Evolutionary conservation across 2,329 filamentous ascomycete genomes (phyloP).

Genomic region (Botrytis fragariae): DNA sequence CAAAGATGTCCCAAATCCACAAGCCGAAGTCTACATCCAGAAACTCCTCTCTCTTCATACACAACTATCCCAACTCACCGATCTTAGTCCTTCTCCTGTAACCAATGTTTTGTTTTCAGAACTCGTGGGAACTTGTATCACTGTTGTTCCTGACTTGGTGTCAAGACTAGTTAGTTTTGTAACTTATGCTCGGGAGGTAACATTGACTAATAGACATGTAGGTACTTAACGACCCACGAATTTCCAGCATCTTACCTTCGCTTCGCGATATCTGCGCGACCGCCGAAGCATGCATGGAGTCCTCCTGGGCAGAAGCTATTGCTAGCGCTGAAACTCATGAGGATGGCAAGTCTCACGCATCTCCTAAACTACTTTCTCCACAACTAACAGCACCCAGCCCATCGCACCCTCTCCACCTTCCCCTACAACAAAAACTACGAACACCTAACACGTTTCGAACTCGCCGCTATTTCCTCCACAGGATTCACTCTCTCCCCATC

Average conservation of each 20-base stretch:
- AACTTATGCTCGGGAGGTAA: background rate
- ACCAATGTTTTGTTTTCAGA: slow-evolving; percentile 41
- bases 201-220: slow-evolving; percentile 22
- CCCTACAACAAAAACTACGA: slow-evolving; percentile 51
- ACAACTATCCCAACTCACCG: slow-evolving; percentile 12
- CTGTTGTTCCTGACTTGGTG: background rate
- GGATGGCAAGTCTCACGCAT: slow-evolving; percentile 24
- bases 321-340: slow-evolving; percentile 20
- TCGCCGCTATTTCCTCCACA: slow-evolving; percentile 42
- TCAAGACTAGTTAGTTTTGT: background rate
- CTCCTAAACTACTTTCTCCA: background rate
- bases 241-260: slow-evolving; percentile 39
- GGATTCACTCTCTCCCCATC: slow-evolving; percentile 34
- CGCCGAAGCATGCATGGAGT: slow-evolving; percentile 47
- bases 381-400: slow-evolving; percentile 33
- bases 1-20: background rate
- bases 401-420: slow-evolving; percentile 37
- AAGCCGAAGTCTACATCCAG: slow-evolving; percentile 15
- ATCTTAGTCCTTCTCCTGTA: slow-evolving; percentile 37
- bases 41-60: slow-evolving; percentile 18
- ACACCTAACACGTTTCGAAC: slow-evolving; percentile 48
- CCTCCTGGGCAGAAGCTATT: slow-evolving; percentile 45
- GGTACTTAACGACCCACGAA: slow-evolving; percentile 39
- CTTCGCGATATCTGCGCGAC: slow-evolving; percentile 45
- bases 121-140: slow-evolving; percentile 41